Conservation (phyloP, 2,329 filamentous ascomycete genomes). For the Trichoderma sp. region DNA sequence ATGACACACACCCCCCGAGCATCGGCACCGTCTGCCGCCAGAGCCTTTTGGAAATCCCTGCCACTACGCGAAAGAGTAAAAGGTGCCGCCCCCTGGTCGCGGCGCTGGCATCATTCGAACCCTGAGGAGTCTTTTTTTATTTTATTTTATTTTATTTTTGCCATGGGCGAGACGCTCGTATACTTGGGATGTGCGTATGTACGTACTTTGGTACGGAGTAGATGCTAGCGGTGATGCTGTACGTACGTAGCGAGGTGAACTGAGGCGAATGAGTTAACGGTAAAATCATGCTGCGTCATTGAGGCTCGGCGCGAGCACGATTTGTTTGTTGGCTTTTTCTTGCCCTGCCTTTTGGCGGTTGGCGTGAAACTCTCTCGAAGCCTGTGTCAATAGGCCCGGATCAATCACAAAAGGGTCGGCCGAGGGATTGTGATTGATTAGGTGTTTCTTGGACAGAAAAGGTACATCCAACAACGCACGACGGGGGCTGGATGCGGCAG, state of each 20-base stretch:
- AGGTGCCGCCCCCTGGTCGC: conserved; percentile 16
- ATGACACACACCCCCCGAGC: conserved; percentile 14
- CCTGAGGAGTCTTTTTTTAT: conserved; percentile 8
- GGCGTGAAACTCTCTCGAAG: neutral
- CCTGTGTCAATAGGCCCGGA: neutral
- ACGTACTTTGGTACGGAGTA: neutral
- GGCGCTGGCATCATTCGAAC: conserved; percentile 16
- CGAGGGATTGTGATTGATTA: neutral
- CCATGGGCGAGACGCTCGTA: neutral
- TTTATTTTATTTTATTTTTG: conserved; percentile 4
- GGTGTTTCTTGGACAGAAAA: neutral
- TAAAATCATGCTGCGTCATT: neutral
- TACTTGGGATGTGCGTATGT: neutral
- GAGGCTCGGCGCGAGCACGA: neutral
- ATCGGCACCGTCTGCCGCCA: conserved; percentile 21
- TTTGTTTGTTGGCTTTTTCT: neutral
- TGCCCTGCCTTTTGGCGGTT: conserved; percentile 1
- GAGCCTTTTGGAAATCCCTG: conserved; percentile 15
- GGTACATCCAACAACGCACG: neutral
- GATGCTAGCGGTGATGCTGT: no score
- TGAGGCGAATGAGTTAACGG: no score
- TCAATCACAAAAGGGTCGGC: neutral
- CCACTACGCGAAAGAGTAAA: conserved; percentile 13
- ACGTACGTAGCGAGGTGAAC: no score
- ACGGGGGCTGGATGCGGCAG: conserved; percentile 11